Percentiles rank a stretch among this genome's conserved stretches.
Evolutionary conservation across 768 basidiomycete species (phyloP).

Genomic region (Russula sp.): DNA sequence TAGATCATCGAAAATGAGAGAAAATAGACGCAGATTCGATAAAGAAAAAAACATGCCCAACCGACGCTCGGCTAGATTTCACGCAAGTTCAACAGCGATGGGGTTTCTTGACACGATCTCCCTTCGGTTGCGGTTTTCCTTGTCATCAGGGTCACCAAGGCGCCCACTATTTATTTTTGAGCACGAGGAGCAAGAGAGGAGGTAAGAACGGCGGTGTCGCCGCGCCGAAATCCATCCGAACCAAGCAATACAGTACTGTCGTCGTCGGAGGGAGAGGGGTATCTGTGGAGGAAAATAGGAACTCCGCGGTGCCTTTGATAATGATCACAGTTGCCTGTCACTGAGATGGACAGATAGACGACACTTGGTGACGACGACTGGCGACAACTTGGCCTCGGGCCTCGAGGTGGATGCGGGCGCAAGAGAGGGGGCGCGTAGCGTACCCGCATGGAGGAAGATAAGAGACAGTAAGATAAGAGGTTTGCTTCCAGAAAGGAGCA

Average conservation of each 20-base stretch:
- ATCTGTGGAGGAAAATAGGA: not conserved
- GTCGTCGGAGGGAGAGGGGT: not conserved
- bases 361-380: not conserved
- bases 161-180: not conserved
- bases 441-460: not conserved
- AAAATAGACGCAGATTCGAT: not conserved
- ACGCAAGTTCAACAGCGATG: not conserved
- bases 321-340: not conserved
- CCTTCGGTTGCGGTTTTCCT: not conserved
- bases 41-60: not conserved
- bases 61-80: not conserved
- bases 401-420: not conserved
- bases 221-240: not conserved
- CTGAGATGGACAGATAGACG: not conserved
- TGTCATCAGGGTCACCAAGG: not conserved
- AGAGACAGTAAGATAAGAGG: not conserved
- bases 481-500: not conserved
- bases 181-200: not conserved
- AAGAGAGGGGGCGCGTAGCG: not conserved
- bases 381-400: not conserved
- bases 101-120: not conserved
- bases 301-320: not conserved
- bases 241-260: no score
- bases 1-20: not conserved
- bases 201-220: not conserved